phyloP scores from a whole-genome alignment of 108 stramenopile species.

The Parietichytrium sp. region DNA sequence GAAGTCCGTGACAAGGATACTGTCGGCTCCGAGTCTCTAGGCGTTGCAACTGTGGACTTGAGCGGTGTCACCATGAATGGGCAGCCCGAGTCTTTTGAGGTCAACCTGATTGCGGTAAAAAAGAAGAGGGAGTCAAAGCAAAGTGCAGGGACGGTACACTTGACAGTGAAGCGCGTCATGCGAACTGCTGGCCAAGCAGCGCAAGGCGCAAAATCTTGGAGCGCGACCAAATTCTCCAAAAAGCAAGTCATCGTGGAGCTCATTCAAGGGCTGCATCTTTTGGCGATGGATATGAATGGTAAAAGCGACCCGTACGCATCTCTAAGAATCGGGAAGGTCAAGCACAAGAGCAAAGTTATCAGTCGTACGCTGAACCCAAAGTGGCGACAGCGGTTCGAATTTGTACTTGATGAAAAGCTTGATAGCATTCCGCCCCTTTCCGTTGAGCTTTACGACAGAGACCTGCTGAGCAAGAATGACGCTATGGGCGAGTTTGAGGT shows the following conservation, averaged over 20 bases:
- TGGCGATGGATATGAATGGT: background rate
- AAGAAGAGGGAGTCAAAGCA: background rate
- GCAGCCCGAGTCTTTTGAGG: background rate
- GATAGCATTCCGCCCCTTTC: background rate
- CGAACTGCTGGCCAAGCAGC: background rate
- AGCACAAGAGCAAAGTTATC: background rate
- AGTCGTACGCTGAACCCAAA: constrained; percentile 1
- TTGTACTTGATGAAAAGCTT: background rate
- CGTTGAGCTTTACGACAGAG: background rate
- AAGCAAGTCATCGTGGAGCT: constrained; percentile 30
- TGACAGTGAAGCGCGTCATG: background rate
- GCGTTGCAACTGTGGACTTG: background rate
- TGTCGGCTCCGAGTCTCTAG: background rate
- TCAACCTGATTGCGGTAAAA: too few species aligned
- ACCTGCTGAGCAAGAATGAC: background rate
- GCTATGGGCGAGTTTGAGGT: background rate
- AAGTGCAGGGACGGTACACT: background rate
- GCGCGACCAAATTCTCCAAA: background rate
- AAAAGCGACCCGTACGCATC: constrained; percentile 6
- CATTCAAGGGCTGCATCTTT: background rate
- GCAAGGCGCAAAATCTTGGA: too few species aligned
- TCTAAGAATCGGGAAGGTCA: background rate
- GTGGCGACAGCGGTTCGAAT: constrained; percentile 35
- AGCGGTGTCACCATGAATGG: background rate
- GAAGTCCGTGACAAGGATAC: constrained; percentile 33